Percentiles rank a stretch among this genome's conserved stretches.
Conservation (phyloP, 441 rosid genomes). For the Eruca vesicaria region DNA sequence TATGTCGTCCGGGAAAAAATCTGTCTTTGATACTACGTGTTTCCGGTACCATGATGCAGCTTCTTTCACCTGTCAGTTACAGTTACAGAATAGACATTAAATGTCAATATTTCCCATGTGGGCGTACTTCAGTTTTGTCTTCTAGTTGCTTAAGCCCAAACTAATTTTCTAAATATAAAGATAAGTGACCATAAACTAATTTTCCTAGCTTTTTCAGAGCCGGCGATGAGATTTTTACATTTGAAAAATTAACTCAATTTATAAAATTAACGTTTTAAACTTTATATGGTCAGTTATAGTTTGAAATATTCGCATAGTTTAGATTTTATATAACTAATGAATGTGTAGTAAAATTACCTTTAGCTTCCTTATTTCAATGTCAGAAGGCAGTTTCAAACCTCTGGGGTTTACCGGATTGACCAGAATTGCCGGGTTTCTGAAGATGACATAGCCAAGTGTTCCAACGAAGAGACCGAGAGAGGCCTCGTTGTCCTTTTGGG, state of each 20-base stretch:
- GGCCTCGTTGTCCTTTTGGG: slow-evolving; percentile 66
- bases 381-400: slow-evolving; percentile 29
- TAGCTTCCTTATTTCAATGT: slow-evolving; percentile 46
- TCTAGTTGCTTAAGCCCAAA: neutral
- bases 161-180: neutral
- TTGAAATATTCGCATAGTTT: neutral
- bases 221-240: neutral
- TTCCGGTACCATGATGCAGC: slow-evolving; percentile 53
- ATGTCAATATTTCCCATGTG: neutral
- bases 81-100: neutral
- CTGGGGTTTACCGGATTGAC: slow-evolving; percentile 62
- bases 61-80: slow-evolving; percentile 39
- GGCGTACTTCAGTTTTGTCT: neutral
- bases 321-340: neutral
- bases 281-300: neutral
- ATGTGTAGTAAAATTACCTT: slow-evolving; percentile 17
- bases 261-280: neutral
- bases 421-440: slow-evolving; percentile 59
- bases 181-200: neutral
- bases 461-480: slow-evolving; percentile 55
- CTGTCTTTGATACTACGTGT: slow-evolving; percentile 48
- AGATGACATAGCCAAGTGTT: slow-evolving; percentile 51
- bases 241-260: neutral
- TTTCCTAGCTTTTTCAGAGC: neutral
- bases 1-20: slow-evolving; percentile 70